These are phyloP conservation scores for Colletotrichum coccodes DNA, from an alignment of 2,329 filamentous ascomycete genomes.

Conservation along the genomic window DNA sequence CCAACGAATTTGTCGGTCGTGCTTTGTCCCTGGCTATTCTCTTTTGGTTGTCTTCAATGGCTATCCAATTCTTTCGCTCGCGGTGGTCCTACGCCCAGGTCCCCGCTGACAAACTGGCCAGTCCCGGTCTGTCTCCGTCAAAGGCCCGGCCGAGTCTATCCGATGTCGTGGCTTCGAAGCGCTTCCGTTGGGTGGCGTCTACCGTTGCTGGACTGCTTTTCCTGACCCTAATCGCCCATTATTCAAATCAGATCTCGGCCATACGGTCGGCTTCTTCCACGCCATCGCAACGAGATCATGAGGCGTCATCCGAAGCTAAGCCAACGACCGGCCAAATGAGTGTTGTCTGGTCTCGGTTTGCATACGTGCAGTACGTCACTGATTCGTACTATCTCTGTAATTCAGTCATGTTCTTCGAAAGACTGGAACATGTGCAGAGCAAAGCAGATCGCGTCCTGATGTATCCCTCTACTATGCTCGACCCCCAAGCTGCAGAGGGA, in stretches of 20 bases:
- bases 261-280: neutral
- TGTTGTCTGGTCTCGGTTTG: constrained; percentile 55
- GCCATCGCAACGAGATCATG: neutral
- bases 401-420: constrained; percentile 61
- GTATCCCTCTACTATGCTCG: constrained; percentile 53
- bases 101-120: neutral
- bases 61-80: neutral
- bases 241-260: neutral
- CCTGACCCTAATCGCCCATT: neutral
- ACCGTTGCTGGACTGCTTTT: neutral
- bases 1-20: neutral
- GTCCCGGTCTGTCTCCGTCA: neutral
- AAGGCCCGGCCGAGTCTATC: neutral
- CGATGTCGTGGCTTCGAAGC: neutral
- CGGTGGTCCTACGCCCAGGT: neutral
- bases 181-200: neutral
- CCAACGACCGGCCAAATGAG: neutral
- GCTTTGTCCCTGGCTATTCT: neutral
- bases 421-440: constrained; percentile 51
- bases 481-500: constrained; percentile 41
- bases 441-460: constrained; percentile 57
- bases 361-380: constrained; percentile 61
- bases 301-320: neutral
- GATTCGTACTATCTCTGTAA: constrained; percentile 59
- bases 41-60: neutral